A percentile compares a stretch with the other conserved stretches of the same genome.
Conservation (phyloP, 73 alveolate genomes). For the Blepharisma japonicum region DNA sequence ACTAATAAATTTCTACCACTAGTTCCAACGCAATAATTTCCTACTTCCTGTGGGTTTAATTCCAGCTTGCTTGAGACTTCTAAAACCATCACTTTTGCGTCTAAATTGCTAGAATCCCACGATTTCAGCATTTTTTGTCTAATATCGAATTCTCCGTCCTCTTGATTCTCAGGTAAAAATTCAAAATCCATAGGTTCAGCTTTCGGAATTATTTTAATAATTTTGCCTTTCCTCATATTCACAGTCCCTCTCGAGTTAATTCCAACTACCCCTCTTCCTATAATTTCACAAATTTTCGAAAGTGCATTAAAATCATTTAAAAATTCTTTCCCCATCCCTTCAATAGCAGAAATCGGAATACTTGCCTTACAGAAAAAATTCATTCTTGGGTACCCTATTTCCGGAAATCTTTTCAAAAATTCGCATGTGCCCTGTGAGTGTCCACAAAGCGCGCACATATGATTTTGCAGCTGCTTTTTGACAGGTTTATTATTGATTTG, state of each 20-base stretch:
- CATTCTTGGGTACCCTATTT: background rate
- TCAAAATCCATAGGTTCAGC: background rate
- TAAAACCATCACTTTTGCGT: background rate
- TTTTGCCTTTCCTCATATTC: background rate
- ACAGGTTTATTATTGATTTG: background rate
- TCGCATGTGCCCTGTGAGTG: background rate
- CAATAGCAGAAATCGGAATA: background rate
- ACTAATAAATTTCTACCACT: background rate
- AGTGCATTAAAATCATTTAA: background rate
- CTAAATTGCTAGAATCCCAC: background rate
- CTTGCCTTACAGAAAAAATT: background rate
- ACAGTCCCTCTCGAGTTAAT: background rate
- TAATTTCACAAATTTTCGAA: background rate
- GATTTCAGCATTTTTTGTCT: background rate
- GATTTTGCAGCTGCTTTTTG: background rate
- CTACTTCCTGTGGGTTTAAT: slow-evolving; percentile 1
- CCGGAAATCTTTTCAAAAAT: background rate
- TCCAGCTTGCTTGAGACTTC: slow-evolving; percentile 13
- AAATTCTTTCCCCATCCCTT: background rate
- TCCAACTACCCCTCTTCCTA: background rate
- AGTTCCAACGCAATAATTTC: background rate
- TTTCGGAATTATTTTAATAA: background rate
- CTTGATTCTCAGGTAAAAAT: background rate
- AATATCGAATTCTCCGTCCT: background rate
- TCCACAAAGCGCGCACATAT: background rate